These are phyloP conservation scores for Waltergamsia citrina DNA, from an alignment of 2,329 filamentous ascomycete species.

Conservation along the genomic window DNA sequence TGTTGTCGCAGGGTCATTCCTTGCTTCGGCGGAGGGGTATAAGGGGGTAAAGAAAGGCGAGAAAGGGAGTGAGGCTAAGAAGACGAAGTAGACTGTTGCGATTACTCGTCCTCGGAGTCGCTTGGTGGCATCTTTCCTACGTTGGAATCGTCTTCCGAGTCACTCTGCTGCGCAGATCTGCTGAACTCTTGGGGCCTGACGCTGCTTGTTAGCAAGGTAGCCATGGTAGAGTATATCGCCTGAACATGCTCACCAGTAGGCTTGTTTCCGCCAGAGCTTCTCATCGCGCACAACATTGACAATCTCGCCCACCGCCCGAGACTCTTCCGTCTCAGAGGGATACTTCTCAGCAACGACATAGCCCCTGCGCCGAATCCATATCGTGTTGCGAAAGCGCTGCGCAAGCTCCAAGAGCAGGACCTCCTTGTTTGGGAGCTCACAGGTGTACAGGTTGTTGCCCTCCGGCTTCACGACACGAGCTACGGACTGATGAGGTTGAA, in stretches of 20 bases:
- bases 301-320: conserved; percentile 80
- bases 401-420: conserved; percentile 71
- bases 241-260: too few species aligned
- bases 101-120: conserved; percentile 62
- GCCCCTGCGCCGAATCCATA: conserved; percentile 86
- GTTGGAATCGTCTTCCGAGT: conserved; percentile 68
- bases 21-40: conserved; percentile 38
- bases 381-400: conserved; percentile 77
- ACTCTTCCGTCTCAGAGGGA: conserved; percentile 55
- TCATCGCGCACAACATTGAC: conserved; percentile 88
- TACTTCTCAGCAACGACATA: conserved; percentile 74
- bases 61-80: conserved; percentile 11
- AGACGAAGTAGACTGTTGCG: conserved; percentile 14
- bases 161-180: conserved; percentile 52
- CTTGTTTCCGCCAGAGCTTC: conserved; percentile 80
- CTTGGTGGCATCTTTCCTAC: conserved; percentile 80
- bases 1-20: conserved; percentile 56
- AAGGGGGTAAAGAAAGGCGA: conserved; percentile 3
- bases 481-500: conserved; percentile 54
- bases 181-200: conserved; percentile 70
- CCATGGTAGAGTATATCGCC: conserved; percentile 10
- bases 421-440: conserved; percentile 59
- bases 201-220: conserved; percentile 4
- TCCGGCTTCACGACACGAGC: conserved; percentile 73
- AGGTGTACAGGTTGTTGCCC: conserved; percentile 83